phyloP scores from a whole-genome alignment of 2,329 filamentous ascomycete genomes.

The Alternaria metachromatica region DNA sequence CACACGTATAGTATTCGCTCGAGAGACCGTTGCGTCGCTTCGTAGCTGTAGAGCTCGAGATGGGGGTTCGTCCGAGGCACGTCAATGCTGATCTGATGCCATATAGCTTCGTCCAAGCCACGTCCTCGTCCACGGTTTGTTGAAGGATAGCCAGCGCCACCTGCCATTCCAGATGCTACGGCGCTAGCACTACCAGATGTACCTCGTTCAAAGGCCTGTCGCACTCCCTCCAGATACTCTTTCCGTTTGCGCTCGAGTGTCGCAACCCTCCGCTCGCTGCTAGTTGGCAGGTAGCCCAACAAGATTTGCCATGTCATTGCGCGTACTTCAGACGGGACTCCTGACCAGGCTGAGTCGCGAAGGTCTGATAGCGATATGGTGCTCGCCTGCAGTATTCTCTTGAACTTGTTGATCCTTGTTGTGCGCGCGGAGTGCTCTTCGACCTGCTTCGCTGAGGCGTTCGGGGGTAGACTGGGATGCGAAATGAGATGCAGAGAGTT shows the following conservation, averaged over 20 bases:
- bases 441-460: constrained; percentile 80
- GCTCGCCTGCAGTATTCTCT: constrained; percentile 89
- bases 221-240: constrained; percentile 93
- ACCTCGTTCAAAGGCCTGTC: constrained; percentile 67
- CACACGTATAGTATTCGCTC: constrained; percentile 96
- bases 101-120: constrained; percentile 93
- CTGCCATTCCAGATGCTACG: constrained; percentile 62
- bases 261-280: constrained; percentile 86
- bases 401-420: constrained; percentile 97
- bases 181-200: constrained; percentile 49
- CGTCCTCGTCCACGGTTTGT: constrained; percentile 67
- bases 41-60: constrained; percentile 91
- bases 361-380: constrained; percentile 86
- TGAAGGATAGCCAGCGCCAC: constrained; percentile 50
- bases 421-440: constrained; percentile 88
- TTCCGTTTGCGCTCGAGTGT: constrained; percentile 93
- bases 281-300: constrained; percentile 94
- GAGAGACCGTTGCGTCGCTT: constrained; percentile 91
- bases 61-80: constrained; percentile 96
- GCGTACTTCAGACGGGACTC: constrained; percentile 90
- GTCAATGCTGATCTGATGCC: constrained; percentile 99
- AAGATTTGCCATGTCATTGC: constrained; percentile 99
- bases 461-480: constrained; percentile 75
- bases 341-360: constrained; percentile 88
- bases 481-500: constrained; percentile 95